Conservation (phyloP, 108 stramenopile species). For the Skeletonema costatum region DNA sequence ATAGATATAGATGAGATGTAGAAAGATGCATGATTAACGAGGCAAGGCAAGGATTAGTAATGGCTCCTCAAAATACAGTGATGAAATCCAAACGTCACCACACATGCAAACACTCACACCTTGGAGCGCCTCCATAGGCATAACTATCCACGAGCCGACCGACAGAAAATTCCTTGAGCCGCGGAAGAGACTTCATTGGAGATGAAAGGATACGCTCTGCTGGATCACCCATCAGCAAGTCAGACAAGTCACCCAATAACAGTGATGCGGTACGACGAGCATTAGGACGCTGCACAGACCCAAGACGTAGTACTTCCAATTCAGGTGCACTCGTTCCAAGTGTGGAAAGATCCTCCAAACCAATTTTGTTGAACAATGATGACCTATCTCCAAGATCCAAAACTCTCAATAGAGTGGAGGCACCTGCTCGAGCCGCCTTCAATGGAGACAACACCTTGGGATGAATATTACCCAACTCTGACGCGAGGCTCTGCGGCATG, state of each 20-base stretch:
- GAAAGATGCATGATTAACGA: no score
- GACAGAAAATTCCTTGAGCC: background rate
- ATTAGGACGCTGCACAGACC: background rate
- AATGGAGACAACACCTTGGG: background rate
- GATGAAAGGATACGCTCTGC: background rate
- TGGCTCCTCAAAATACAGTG: background rate
- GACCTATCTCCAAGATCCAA: background rate
- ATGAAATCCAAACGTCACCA: background rate
- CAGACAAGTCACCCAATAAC: no score
- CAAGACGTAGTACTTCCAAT: background rate
- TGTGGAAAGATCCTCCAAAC: background rate
- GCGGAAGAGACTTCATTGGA: background rate
- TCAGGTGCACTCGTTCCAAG: background rate
- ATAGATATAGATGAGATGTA: background rate
- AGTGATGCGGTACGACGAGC: no score
- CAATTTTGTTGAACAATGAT: no score
- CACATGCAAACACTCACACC: background rate
- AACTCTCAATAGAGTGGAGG: background rate
- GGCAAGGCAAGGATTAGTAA: background rate
- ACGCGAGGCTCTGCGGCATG: background rate
- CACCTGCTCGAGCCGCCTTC: background rate
- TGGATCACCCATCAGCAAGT: background rate
- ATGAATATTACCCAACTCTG: background rate
- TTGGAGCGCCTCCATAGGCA: background rate
- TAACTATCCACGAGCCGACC: background rate